Percentiles rank a stretch among this genome's conserved stretches.
Conservation (phyloP, 306 rosid genomes). For the Canavalia gladiata region DNA sequence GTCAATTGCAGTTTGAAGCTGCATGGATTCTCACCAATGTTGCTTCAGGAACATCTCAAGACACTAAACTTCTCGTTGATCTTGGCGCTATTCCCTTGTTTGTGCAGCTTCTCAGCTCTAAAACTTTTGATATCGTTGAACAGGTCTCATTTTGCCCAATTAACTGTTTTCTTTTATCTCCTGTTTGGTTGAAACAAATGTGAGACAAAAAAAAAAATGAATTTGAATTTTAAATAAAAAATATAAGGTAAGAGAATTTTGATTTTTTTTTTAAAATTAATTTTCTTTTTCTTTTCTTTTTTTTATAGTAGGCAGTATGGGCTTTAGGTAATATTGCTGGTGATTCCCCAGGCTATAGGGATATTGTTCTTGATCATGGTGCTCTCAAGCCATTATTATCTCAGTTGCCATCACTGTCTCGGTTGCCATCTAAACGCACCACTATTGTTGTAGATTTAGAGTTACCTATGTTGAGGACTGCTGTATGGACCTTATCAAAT, state of each 20-base stretch:
- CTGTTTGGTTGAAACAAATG: too few relatives aligned
- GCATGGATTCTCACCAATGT: slow-evolving; percentile 79
- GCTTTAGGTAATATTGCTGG: slow-evolving; percentile 64
- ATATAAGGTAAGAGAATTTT: too few relatives aligned
- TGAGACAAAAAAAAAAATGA: too few relatives aligned
- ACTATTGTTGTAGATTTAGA: neutral
- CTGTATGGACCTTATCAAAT: slow-evolving; percentile 74
- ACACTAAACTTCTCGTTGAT: slow-evolving; percentile 68
- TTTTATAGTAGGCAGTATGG: neutral
- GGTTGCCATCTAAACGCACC: too few relatives aligned
- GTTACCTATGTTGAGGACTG: slow-evolving; percentile 54
- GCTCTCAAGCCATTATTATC: slow-evolving; percentile 64
- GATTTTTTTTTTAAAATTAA: neutral
- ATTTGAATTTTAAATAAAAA: too few relatives aligned
- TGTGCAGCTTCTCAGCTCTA: slow-evolving; percentile 70
- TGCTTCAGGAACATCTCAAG: slow-evolving; percentile 64
- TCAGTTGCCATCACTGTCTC: slow-evolving; percentile 33
- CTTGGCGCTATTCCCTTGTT: slow-evolving; percentile 75
- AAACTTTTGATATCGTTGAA: slow-evolving; percentile 69
- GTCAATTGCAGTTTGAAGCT: slow-evolving; percentile 78
- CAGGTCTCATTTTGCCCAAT: slow-evolving; percentile 52
- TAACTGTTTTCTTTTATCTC: too few relatives aligned
- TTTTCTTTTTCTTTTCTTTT: too few relatives aligned
- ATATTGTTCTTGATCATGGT: slow-evolving; percentile 68
- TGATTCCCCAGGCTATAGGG: slow-evolving; percentile 57